These are phyloP conservation scores for Penicillium mononematosum DNA, from an alignment of 495 filamentous ascomycete species.

Conservation along the genomic window DNA sequence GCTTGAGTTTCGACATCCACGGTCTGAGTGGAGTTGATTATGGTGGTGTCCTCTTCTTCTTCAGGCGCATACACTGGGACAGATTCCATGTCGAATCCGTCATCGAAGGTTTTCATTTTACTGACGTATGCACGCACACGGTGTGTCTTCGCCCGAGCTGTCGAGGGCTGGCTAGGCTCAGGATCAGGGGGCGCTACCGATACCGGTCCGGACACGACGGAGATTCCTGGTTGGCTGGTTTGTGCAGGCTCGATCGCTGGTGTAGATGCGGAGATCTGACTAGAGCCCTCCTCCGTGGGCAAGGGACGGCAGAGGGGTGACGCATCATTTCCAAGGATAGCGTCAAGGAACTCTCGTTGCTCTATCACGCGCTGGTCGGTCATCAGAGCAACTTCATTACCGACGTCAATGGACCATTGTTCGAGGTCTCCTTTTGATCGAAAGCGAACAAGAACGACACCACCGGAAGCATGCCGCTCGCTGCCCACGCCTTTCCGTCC, in stretches of 20 bases:
- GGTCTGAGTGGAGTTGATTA: constrained; percentile 13
- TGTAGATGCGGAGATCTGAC: constrained; percentile 13
- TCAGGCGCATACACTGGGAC: constrained; percentile 37
- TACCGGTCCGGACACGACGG: not conserved
- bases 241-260: not conserved
- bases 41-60: constrained; percentile 10
- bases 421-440: constrained; percentile 59
- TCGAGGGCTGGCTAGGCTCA: constrained; percentile 14
- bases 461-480: constrained; percentile 60
- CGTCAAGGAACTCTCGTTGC: constrained; percentile 90
- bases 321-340: constrained; percentile 76
- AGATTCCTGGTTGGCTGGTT: not conserved
- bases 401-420: constrained; percentile 69
- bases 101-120: constrained; percentile 75
- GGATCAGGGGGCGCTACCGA: constrained; percentile 10
- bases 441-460: constrained; percentile 78
- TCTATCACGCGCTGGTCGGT: constrained; percentile 81
- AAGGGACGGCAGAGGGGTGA: constrained; percentile 65
- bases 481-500: constrained; percentile 67
- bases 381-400: constrained; percentile 61
- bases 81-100: constrained; percentile 51
- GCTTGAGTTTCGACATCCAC: constrained; percentile 30
- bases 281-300: constrained; percentile 31
- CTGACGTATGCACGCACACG: constrained; percentile 46
- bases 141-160: constrained; percentile 26